Evolutionary conservation across 2,329 filamentous ascomycete genomes (phyloP), one percentile per base, ranked within the genome.

Genomic region (Penicillium carneum): DNA sequence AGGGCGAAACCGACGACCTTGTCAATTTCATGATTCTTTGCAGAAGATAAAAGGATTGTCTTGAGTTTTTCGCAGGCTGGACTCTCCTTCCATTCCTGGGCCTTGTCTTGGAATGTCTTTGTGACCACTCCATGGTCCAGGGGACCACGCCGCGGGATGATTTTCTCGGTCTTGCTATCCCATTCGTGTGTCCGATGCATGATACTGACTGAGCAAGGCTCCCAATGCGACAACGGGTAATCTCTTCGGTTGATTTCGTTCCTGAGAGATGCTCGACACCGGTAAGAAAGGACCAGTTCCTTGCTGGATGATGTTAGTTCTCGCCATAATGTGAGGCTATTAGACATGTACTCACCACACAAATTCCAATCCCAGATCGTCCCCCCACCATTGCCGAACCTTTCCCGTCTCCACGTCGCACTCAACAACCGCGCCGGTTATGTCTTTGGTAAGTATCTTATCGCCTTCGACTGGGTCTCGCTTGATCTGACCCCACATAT

Each of bases 401-500:
- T 8, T 12, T 1, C 26, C 45, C 11, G 14, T 26, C 3, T 20
- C 16, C 2, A 36, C 53, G 10, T 31, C 6, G 14, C 11, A 42
- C 4, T n/a, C 38, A 41, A 42, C 45, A 42, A n/a, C 9, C 14
- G 29, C 39, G 14, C 36, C 54, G n/a, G 23, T 51, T 23, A 51
- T 43, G 4, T 51, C 45, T 34, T 57, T 57, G 10, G 23, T 14
- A 14, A 41, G 8, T 34, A 49, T 20, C n/a, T 33, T 34, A 7
- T 29, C 34, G 3, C 53, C 53, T 18, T 2, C 6, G 7, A 26
- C 9, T n/a, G 18, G 36, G 3, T 20, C n/a, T 10, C 36, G 53
- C 18, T 49, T 49, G 53, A 20, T 41, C 14, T 57, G 53, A 14
- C 41, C 45, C 53, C 53, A 57, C 3, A 36, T 18, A n/a, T 49